Evolutionary conservation across 148 eudicot species (phyloP), one percentile per base, ranked within the genome.

Genomic region (Chenopodium berlandieri): DNA sequence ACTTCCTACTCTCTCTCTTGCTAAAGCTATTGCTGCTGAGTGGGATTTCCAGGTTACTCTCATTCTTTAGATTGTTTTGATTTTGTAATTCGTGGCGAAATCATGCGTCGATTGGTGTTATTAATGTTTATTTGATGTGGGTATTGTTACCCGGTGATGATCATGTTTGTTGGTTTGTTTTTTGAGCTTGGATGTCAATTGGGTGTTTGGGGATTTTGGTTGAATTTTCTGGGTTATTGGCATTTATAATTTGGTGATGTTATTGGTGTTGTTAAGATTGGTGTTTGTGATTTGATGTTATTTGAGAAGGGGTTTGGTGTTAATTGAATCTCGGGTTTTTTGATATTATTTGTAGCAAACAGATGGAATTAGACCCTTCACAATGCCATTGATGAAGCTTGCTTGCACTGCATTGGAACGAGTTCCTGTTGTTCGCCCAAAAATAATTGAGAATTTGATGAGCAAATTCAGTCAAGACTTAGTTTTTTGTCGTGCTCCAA

Each of bases 331-430:
- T 37, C 13, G 82, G 77, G 63, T 12, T 73, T 73, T 47, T 75
- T 10, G 37, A 66, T 75, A 71, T 80, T 67, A 62, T 82, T 78
- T 91, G 87, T 89, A 95, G 98, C 80, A 89, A 88, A 69, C 79
- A 87, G 98, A 95, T 90, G 98, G 98, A 81, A 93, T 95, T 47
- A 91, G 98, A 83, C 98, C 97, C 81, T 95, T 95, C 70, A 92
- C 97, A 16, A 95, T 95, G 98, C 98, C 98, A 60, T 77, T 95
- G 78, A 95, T 95, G 98, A 89, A 81, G 84, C 92, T 95, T 83
- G 91, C 98, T 9, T 95, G 97, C 82, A 93, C 97, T 14, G 98
- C 98, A 60, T 76, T 93, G 78, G 98, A 95, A 86, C 90, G 97
- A 92, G 97, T 95, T 83, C 97, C 98, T 9, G 81, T 95, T 10